Conservation (phyloP, 768 basidiomycete species). For the Dendrothele bispora region DNA sequence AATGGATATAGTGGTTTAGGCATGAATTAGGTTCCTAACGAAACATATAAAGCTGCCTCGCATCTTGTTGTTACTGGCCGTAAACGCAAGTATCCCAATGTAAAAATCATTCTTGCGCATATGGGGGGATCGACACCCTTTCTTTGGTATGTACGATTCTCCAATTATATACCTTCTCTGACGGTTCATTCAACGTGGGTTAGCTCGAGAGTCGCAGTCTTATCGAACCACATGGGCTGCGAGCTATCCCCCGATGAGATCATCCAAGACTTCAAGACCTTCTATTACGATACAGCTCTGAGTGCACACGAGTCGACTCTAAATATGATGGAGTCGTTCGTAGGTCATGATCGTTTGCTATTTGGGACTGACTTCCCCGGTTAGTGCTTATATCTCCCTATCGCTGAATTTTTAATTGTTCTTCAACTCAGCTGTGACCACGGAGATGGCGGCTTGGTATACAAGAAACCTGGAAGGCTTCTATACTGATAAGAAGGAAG, state of each 20-base stretch:
- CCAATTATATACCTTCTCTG: not conserved
- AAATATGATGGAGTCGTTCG: slow-evolving; percentile 49
- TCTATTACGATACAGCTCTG: slow-evolving; percentile 76
- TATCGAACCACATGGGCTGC: slow-evolving; percentile 73
- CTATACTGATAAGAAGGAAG: slow-evolving; percentile 38
- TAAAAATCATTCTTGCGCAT: slow-evolving; percentile 71
- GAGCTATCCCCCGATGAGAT: slow-evolving; percentile 62
- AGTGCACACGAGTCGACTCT: slow-evolving; percentile 56
- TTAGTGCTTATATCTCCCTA: slow-evolving; percentile 20
- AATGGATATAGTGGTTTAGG: not conserved
- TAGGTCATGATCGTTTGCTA: slow-evolving; percentile 50
- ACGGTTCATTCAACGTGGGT: not conserved
- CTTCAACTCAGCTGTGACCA: slow-evolving; percentile 50
- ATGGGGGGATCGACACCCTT: slow-evolving; percentile 69
- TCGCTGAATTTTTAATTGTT: not conserved
- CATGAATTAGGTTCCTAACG: slow-evolving; percentile 65
- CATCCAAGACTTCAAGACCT: slow-evolving; percentile 64
- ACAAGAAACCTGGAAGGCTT: slow-evolving; percentile 51
- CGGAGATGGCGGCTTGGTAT: slow-evolving; percentile 60
- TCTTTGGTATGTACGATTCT: slow-evolving; percentile 36
- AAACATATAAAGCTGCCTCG: slow-evolving; percentile 80
- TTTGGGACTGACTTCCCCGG: slow-evolving; percentile 83
- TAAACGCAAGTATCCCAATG: slow-evolving; percentile 59
- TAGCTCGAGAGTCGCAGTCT: slow-evolving; percentile 66
- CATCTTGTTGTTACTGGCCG: slow-evolving; percentile 72